Evolutionary conservation across 768 basidiomycete species (phyloP).

Genomic region (Pleurotus cornucopiae): DNA sequence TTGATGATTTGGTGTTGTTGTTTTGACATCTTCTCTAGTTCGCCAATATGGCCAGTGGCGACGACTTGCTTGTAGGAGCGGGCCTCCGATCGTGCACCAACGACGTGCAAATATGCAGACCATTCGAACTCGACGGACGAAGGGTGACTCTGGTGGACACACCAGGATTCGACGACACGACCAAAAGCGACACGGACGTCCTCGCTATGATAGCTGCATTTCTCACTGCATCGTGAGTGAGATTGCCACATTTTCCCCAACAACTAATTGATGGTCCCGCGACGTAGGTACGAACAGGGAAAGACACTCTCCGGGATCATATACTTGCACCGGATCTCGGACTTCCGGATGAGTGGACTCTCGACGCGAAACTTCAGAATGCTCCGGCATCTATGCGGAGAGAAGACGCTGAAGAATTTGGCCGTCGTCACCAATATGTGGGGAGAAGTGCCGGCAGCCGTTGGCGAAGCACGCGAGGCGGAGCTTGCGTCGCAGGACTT

Average conservation of each 20-base stretch:
- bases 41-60: conserved; percentile 49
- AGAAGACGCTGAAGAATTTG: conserved; percentile 38
- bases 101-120: conserved; percentile 34
- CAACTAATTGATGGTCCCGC: not conserved
- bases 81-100: conserved; percentile 49
- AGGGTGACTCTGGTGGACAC: conserved; percentile 50
- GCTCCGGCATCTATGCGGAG: conserved; percentile 45
- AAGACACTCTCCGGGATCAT: conserved; percentile 32
- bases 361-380: conserved; percentile 42
- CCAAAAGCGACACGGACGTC: conserved; percentile 41
- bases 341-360: conserved; percentile 42
- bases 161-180: conserved; percentile 57
- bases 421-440: conserved; percentile 48
- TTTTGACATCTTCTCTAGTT: conserved; percentile 29
- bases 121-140: conserved; percentile 39
- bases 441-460: conserved; percentile 28
- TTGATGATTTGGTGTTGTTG: not conserved
- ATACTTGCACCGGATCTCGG: conserved; percentile 53
- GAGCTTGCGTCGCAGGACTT: conserved; percentile 36
- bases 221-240: conserved; percentile 19
- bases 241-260: not conserved
- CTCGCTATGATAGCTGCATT: conserved; percentile 45
- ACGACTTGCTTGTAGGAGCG: conserved; percentile 38
- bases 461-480: conserved; percentile 36
- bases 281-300: conserved; percentile 13